Evolutionary conservation across 495 filamentous ascomycete genomes (phyloP), one percentile per base, ranked within the genome.

Genomic region (Daldinia childiae): DNA sequence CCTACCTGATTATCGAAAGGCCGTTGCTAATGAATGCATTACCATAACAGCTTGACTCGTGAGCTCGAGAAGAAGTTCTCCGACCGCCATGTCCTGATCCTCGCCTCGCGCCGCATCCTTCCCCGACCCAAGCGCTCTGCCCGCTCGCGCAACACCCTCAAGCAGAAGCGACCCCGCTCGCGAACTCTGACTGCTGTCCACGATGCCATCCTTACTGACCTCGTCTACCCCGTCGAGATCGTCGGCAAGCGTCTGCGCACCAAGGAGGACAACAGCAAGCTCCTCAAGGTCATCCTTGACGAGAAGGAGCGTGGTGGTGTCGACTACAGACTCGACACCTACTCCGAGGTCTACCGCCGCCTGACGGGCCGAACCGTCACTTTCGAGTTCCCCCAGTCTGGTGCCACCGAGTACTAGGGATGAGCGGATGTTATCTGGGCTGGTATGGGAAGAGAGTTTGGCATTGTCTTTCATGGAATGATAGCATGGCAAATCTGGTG

Each of bases 1-100:
- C 17, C 29, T 41, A 9, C 19, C 19, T 43, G 38, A 45, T 9
- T 30, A 7, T 61, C 12, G 36, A 71, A 45, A 29, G 41, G 11
- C 6, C 19, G 60, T 66, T 75, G 59, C 78, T 82, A 58, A 81
- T 69, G n/a, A 6, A 1, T 52, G 4, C 0, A 12, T n/a, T 15
- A 17, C 59, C 8, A 3, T 12, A 32, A 64, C 38, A 98, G 95
- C 80, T 90, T 99, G 76, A 98, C 95, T 85, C 95, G 95, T 84
- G 95, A 99, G 89, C 94, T 99, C 78, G 95, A 99, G 89, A 98
- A 99, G 93, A 99, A 98, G 88, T 99, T 99, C 92, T 97, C 95
- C 74, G 95, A 98, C 89, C 95, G 95, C 84, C 95, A 99, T 86
- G 95, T 99, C 82, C 89, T 99, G 81, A 93, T 99, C 90, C 90